Conservation (phyloP, 495 filamentous ascomycete genomes). For the Aspergillus steynii region DNA sequence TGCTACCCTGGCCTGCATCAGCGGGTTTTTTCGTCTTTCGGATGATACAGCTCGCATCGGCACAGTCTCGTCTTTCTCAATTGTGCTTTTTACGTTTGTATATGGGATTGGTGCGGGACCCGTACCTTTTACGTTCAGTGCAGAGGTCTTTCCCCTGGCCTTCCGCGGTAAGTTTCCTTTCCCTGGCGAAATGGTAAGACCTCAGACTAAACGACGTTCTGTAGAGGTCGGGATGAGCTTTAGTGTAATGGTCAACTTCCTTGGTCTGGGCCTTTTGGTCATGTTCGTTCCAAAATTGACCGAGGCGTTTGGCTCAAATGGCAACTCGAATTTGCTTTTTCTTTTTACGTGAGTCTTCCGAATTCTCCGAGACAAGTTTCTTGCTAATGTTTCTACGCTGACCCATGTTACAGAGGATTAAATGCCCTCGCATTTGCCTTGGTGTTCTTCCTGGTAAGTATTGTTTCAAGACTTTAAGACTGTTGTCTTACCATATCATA, state of each 20-base stretch:
- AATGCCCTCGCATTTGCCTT: constrained; percentile 60
- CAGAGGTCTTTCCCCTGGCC: constrained; percentile 71
- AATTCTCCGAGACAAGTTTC: background rate
- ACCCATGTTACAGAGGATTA: constrained; percentile 37
- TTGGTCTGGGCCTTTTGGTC: constrained; percentile 30
- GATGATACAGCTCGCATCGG: constrained; percentile 6
- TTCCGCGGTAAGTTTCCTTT: constrained; percentile 48
- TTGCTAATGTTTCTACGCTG: background rate
- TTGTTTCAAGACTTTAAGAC: constrained; percentile 15
- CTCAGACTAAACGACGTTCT: background rate
- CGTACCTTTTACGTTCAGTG: constrained; percentile 34
- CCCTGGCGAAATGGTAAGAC: too few relatives aligned
- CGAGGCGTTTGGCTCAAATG: constrained; percentile 5
- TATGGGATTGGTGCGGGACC: constrained; percentile 27
- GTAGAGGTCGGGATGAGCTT: constrained; percentile 67
- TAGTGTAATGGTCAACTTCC: constrained; percentile 65
- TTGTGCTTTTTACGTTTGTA: constrained; percentile 21
- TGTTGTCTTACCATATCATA: background rate
- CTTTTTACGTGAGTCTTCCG: constrained; percentile 18
- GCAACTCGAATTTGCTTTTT: constrained; percentile 21
- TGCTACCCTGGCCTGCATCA: constrained; percentile 18
- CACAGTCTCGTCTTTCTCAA: constrained; percentile 17
- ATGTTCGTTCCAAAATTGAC: constrained; percentile 27
- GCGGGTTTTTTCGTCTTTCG: constrained; percentile 19
- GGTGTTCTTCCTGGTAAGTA: constrained; percentile 61